Base-by-base conservation (phyloP, 106 monocot species). In the Acorus calamus region DNA sequence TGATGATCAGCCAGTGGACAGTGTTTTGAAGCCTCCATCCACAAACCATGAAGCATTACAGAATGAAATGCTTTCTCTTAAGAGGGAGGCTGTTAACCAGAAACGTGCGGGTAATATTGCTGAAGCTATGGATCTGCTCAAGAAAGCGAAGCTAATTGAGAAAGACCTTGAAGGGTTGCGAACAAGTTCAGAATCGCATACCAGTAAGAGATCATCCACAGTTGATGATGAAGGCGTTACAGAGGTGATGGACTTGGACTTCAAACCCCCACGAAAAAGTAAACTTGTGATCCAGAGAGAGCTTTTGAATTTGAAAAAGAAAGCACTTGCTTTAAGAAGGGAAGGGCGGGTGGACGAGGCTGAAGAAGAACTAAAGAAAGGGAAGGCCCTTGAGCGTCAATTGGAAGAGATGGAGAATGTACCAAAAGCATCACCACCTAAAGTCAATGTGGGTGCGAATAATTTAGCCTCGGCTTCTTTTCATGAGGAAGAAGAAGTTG, bases 311-410 rank as follows among this genome's bases (percentile, higher is more conserved):
- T 66, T 92, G 58, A 98, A 98, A 74, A 98, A 89, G 83, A 91
- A 79, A 69, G 98, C 88, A 7, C 98, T 92, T 68, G 71, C 83
- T 50, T 88, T 98, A 65, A 80, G 83, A 66, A 83, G 92, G 54
- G 98, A 92, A 74, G 98, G 98, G 6, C 76, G 68, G 4, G 13
- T 73, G 3, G 81, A 83, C 47, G 98, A 98, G 68, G 85, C 98
- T 61, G 98, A 98, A 7, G 92, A 83, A 69, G 98, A 88, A 58
- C 42, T 98, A 53, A 85, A 72, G 76, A 88, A 83, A 76, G 98
- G 98, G 5, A 92, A 79, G 64, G 57, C 67, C 70, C 80, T 98
- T 47, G 98, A 98, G 67, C 74, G 73, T 42, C 80, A 98, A 67
- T 74, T 98, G 57, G 85, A 92, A 80, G 87, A 92, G 68, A 65